phyloP scores from a whole-genome alignment of 768 basidiomycete species.

The Wakefieldia striispora region DNA sequence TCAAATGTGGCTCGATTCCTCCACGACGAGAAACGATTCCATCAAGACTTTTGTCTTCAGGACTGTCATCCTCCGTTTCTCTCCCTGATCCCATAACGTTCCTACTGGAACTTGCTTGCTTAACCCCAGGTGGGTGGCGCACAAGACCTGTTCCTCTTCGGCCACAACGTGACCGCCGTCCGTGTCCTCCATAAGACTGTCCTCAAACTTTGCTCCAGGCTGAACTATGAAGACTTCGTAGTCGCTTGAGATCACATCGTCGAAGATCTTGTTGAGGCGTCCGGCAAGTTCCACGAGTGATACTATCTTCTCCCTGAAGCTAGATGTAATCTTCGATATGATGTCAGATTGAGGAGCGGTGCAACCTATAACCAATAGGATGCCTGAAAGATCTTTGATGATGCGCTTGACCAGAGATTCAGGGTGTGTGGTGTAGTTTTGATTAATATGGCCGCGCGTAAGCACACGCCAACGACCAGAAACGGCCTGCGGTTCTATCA shows the following conservation, averaged over 20 bases:
- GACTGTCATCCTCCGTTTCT: slow-evolving; percentile 2
- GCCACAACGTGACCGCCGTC: background rate
- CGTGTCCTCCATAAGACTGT: slow-evolving; percentile 5
- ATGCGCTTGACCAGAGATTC: background rate
- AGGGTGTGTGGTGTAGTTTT: background rate
- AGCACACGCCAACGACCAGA: slow-evolving; percentile 13
- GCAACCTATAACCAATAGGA: slow-evolving; percentile 8
- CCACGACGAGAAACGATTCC: slow-evolving; percentile 3
- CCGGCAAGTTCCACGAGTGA: slow-evolving; percentile 11
- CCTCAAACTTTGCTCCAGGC: slow-evolving; percentile 8
- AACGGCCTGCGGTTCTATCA: slow-evolving; percentile 13
- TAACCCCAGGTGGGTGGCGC: slow-evolving; percentile 9
- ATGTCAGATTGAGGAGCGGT: slow-evolving; percentile 1
- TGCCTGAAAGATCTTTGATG: slow-evolving; percentile 3
- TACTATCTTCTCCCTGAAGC: slow-evolving; percentile 4
- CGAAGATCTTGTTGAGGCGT: slow-evolving; percentile 8
- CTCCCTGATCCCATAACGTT: slow-evolving; percentile 8
- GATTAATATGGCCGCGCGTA: slow-evolving; percentile 2
- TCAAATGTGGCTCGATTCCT: background rate
- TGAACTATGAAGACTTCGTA: slow-evolving; percentile 6
- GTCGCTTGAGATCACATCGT: slow-evolving; percentile 12
- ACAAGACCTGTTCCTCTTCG: background rate
- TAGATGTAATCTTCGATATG: background rate
- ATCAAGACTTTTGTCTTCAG: slow-evolving; percentile 9
- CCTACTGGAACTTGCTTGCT: slow-evolving; percentile 5